A percentile compares a stretch with the other conserved stretches of the same genome.
Conservation (phyloP, 176 grass and related monocot genomes). For the Saccharum spontaneum region DNA sequence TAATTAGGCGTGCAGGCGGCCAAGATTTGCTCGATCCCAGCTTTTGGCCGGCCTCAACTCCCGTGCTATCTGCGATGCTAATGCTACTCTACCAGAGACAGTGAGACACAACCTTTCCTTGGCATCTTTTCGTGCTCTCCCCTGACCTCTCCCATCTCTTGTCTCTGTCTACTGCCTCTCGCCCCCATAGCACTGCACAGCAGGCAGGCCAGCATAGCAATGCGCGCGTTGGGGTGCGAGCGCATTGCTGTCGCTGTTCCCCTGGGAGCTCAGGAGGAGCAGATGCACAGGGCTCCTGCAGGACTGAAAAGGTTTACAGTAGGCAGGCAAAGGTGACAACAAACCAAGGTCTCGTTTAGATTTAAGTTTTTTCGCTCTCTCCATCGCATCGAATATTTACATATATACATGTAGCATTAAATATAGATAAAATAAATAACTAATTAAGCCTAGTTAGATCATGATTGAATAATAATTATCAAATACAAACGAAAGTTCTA, state of each 20-base stretch:
- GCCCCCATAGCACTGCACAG: too few species aligned
- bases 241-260: slow-evolving; percentile 32
- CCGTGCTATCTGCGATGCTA: too few species aligned
- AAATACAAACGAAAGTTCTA: too few species aligned
- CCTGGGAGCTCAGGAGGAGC: slow-evolving; percentile 12
- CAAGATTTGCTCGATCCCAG: slow-evolving; percentile 50
- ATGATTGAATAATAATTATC: too few species aligned
- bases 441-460: too few species aligned
- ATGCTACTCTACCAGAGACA: neutral
- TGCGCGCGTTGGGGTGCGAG: slow-evolving; percentile 37
- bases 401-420: too few species aligned
- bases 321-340: slow-evolving; percentile 25
- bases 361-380: too few species aligned
- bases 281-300: neutral
- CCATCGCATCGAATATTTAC: too few species aligned
- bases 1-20: slow-evolving; percentile 45
- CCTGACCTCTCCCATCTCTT: neutral
- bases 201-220: neutral
- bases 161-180: neutral
- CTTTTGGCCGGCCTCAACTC: slow-evolving; percentile 29
- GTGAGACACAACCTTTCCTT: neutral
- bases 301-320: slow-evolving; percentile 38
- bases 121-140: neutral
- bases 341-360: too few species aligned
- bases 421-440: too few species aligned